Percentiles rank a stretch among this genome's conserved stretches.
phyloP scores from a whole-genome alignment of 2,329 filamentous ascomycete species.

The Colletotrichum sp. region DNA sequence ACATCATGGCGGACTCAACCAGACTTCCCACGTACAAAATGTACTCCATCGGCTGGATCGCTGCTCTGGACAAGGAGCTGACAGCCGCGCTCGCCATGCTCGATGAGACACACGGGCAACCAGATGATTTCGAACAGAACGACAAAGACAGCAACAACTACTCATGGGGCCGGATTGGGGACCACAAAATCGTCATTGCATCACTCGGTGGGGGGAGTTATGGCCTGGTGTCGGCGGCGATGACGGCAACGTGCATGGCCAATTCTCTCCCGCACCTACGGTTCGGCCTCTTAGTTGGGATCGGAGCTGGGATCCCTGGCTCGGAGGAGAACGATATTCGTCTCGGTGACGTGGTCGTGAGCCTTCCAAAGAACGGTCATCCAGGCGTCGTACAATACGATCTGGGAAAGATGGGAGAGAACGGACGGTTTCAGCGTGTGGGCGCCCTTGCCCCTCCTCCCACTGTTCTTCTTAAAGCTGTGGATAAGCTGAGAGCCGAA shows the following conservation, averaged over 20 bases:
- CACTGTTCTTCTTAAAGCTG: constrained; percentile 10
- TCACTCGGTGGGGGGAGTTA: constrained; percentile 12
- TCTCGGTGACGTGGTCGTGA: constrained; percentile 21
- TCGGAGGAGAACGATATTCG: constrained; percentile 15
- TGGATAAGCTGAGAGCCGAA: neutral
- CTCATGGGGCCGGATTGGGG: constrained; percentile 7
- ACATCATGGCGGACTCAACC: neutral
- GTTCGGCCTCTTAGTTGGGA: constrained; percentile 26
- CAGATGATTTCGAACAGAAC: neutral
- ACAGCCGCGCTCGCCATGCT: neutral
- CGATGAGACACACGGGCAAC: neutral
- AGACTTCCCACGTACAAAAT: neutral
- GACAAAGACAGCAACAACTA: constrained; percentile 1
- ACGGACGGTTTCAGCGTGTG: no score
- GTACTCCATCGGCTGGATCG: neutral
- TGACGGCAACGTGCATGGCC: constrained; percentile 30
- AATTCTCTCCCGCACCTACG: constrained; percentile 17
- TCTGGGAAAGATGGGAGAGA: no score
- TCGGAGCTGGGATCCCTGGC: constrained; percentile 25
- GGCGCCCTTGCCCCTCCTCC: constrained; percentile 11
- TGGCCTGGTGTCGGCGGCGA: neutral
- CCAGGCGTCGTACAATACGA: constrained; percentile 22
- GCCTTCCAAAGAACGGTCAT: neutral
- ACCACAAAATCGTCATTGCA: constrained; percentile 25
- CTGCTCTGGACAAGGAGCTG: neutral